These are phyloP conservation scores for Tieghemostelium lacteum DNA, from an alignment of 78 protist genomes.

Conservation along the genomic window DNA sequence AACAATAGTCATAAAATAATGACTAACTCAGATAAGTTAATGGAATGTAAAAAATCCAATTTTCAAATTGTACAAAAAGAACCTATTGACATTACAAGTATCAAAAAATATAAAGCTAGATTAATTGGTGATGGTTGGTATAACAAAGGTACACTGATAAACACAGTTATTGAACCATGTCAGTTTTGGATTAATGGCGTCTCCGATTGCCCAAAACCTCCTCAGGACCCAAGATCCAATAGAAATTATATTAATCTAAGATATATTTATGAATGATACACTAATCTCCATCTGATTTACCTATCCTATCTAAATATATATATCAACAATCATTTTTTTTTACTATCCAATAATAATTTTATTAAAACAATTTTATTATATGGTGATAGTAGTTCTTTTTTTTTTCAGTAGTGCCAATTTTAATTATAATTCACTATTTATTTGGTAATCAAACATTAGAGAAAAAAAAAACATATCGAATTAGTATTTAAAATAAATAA, in stretches of 20 bases:
- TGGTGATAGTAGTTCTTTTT: too few relatives aligned
- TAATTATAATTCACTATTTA: too few relatives aligned
- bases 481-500: too few relatives aligned
- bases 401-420: too few relatives aligned
- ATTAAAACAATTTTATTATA: too few relatives aligned
- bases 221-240: slow-evolving; percentile 34
- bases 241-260: slow-evolving; percentile 45
- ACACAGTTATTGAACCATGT: slow-evolving; percentile 1
- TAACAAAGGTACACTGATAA: not conserved
- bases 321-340: too few relatives aligned
- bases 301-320: too few relatives aligned
- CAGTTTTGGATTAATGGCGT: not conserved
- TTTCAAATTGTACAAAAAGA: slow-evolving; percentile 54
- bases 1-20: too few relatives aligned
- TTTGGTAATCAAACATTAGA: too few relatives aligned
- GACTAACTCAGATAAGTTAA: not conserved
- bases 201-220: slow-evolving; percentile 6
- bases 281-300: too few relatives aligned
- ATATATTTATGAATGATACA: slow-evolving; percentile 26
- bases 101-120: slow-evolving; percentile 37
- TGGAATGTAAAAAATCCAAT: not conserved
- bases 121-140: slow-evolving; percentile 73
- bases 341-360: too few relatives aligned
- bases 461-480: too few relatives aligned
- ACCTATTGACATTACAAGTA: slow-evolving; percentile 24